A percentile compares a stretch with the other conserved stretches of the same genome.
phyloP scores from a whole-genome alignment of 2,329 filamentous ascomycete species.

The Cordyceps cateniannulata region DNA sequence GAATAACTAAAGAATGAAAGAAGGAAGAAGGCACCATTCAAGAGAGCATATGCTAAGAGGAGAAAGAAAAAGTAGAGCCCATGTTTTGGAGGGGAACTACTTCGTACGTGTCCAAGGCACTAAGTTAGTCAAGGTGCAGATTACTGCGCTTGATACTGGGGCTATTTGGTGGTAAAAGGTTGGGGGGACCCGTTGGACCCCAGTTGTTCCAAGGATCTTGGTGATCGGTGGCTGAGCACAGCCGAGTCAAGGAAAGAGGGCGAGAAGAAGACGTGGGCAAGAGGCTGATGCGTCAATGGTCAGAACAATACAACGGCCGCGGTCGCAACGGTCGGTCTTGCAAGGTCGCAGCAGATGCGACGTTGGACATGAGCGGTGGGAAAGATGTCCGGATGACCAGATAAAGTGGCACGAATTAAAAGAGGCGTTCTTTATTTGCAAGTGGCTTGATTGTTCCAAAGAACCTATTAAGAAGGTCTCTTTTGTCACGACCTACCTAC shows the following conservation, averaged over 20 bases:
- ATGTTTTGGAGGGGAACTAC: neutral
- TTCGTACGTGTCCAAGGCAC: neutral
- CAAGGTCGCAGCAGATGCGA: neutral
- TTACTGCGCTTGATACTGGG: no score
- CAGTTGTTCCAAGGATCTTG: constrained; percentile 8
- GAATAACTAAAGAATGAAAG: neutral
- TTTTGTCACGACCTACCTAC: neutral
- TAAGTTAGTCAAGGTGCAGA: no score
- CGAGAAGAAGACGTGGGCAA: neutral
- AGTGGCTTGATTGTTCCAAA: neutral
- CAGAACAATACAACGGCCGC: neutral
- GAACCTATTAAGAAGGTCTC: neutral
- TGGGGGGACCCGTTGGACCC: neutral
- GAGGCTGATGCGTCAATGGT: neutral
- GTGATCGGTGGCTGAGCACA: constrained; percentile 7
- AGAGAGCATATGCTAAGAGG: neutral
- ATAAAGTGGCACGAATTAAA: neutral
- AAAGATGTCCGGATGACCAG: neutral
- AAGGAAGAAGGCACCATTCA: neutral
- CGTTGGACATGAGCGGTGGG: neutral
- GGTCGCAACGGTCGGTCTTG: neutral
- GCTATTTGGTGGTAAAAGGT: neutral
- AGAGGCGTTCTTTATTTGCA: neutral
- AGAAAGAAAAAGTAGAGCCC: neutral
- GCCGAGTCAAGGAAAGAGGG: neutral